Evolutionary conservation across 441 rosid genomes (phyloP), one percentile per base, ranked within the genome.

Genomic region (Corymbia calophylla): DNA sequence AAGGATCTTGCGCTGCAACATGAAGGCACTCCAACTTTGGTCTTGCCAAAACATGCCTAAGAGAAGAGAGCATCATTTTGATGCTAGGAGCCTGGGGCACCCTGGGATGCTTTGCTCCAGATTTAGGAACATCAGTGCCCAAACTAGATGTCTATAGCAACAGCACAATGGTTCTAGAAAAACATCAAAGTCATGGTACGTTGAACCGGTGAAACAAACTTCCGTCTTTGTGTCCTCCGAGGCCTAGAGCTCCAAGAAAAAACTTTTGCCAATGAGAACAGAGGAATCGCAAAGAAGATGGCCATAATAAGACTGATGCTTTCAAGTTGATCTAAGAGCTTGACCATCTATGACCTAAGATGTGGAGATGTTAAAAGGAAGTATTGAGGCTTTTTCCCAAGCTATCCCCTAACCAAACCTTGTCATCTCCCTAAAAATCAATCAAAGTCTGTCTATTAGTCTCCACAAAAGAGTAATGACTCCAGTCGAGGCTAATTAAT

Each of bases 261-360:
- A 39, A 5, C 8, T 73, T 21, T 17, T 14, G 32, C 81, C 49
- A 19, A 10, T 35, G 14, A 35, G 29, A 48, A 21, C 5, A 1
- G 21, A 19, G 16, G 48, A 73, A 73, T 8, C 7, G 25, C 3
- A 9, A 73, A 73, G 29, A 10, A 35, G 25, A 73, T 73, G 27
- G 39, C 39, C 25, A 7, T 32, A 19, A 70, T 70, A 35, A 35
- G 81, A 27, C 35, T 70, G 81, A 4, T 19, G 23, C 47, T 32
- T 70, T 70, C 48, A 5, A 0, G 31, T 19, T 5, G 0, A 70
- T 19, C 0, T 0, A 1, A 70, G 44, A n/a, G 73, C 19, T 64
- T 19, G 32, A n/a, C 10, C 35, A 8, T 64, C 73, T 64, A 64
- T 27, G 32, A 4, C 70, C 16, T n/a, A 64, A 64, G 70, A n/a